These are phyloP conservation scores for Lipomyces kockii DNA, from an alignment of 805 yeast genomes.

Conservation along the genomic window DNA sequence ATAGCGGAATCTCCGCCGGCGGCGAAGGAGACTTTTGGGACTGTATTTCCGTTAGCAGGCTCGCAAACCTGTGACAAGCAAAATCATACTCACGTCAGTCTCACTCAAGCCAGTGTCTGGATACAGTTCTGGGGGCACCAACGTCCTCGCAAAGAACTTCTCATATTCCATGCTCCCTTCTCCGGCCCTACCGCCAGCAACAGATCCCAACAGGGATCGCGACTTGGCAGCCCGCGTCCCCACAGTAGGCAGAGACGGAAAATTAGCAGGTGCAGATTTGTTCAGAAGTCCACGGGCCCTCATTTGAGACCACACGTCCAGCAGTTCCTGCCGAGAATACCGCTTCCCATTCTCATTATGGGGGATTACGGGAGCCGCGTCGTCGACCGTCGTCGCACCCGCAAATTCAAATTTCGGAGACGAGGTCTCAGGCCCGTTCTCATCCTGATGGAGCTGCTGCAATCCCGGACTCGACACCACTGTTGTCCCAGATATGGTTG, in stretches of 20 bases:
- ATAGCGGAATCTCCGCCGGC: constrained; percentile 1
- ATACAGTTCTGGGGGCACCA: constrained; percentile 16
- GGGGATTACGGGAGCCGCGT: constrained; percentile 13
- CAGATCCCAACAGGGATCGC: constrained; percentile 9
- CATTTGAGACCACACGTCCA: constrained; percentile 23
- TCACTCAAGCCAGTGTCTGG: constrained; percentile 3
- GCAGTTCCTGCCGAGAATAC: constrained; percentile 29
- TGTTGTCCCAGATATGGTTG: background rate
- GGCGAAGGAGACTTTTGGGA: constrained; percentile 10
- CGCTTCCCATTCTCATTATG: constrained; percentile 28
- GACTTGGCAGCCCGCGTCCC: constrained; percentile 16
- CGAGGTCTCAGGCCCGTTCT: background rate
- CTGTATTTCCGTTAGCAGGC: background rate
- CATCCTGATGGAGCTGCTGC: constrained; percentile 6
- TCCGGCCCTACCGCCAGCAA: constrained; percentile 13
- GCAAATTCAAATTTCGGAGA: background rate
- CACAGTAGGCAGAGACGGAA: constrained; percentile 12
- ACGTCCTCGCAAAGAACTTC: constrained; percentile 14
- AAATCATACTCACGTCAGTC: constrained; percentile 3
- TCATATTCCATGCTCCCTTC: constrained; percentile 20
- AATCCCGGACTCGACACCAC: background rate
- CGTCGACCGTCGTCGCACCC: background rate
- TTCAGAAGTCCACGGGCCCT: constrained; percentile 14
- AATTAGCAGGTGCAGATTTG: constrained; percentile 8
- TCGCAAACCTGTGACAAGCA: background rate